Evolutionary conservation across 768 basidiomycete genomes (phyloP), one percentile per base, ranked within the genome.

Genomic region (Psilocybe subaeruginosa): DNA sequence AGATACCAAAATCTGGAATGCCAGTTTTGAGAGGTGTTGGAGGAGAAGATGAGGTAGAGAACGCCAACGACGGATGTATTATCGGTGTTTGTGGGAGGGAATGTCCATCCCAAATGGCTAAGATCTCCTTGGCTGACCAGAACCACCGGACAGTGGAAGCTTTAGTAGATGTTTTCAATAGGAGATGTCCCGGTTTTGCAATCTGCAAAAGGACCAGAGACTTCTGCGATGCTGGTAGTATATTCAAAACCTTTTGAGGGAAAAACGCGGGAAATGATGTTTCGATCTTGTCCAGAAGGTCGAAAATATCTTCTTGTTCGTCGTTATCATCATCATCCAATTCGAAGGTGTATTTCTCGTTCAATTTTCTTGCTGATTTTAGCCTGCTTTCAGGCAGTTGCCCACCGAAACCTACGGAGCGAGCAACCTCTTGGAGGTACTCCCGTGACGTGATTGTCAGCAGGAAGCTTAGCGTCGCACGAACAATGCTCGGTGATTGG

Each of bases 231-330:
- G 84, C 82, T 11, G 85, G 81, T 3, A 94, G 73, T 6, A 84
- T 77, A 48, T 81, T 76, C 6, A 82, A 73, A 30, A 89, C 71
- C 11, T 76, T 76, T 4, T 66, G 63, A 3, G 84, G 81, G 60
- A 94, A 83, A 72, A 95, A 94, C 3, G 73, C 72, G 0, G 93
- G 92, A 64, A 86, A 88, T 6, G 73, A 70, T 3, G 77, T 74
- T 41, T 77, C 77, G n/a, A 75, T 62, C 52, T 70, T 48, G 65
- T 76, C 69, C 61, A 76, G 66, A 60, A 75, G 69, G 8, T 79
- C 76, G 14, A 78, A 76, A 11, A 77, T 69, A 16, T 77, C 74
- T n/a, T 76, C 75, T 37, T 77, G 78, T 12, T 77, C 74, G 8
- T 76, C 74, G 2, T 74, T 70, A 39, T 77, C 82, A 11, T 75